Evolutionary conservation across 768 basidiomycete genomes (phyloP), one percentile per base, ranked within the genome.

Genomic region (Thelephora ganbajun): DNA sequence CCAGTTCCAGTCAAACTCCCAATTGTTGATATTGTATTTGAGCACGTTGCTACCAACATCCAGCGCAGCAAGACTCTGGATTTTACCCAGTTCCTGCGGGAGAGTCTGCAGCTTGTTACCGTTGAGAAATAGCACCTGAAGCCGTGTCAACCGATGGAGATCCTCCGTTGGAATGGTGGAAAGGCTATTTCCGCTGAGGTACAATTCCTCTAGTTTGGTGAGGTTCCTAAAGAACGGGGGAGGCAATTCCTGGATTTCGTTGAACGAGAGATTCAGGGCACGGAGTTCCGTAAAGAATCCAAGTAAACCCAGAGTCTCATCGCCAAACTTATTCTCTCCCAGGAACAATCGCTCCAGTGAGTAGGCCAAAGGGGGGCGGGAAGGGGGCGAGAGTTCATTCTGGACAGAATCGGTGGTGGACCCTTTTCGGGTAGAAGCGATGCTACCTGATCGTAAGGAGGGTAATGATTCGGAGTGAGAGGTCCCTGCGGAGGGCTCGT

Each of bases 1-100:
- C 94, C 96, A 97, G 61, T 99, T 98, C 93, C 93, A 98, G 65
- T 99, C 96, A 62, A 92, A 98, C 61, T 94, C 89, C 83, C 83
- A 92, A 58, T 99, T 99, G 55, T 89, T 86, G 55, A 96, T 91
- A 60, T 98, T 99, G 65, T 98, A 98, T 73, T 86, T 89, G 63
- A 99, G 69, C 46, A 79, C 63, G 61, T 99, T 99, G 61, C 83
- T 92, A 6, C 96, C 93, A 4, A 87, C 93, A 59, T 99, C 96
- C 54, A 99, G 70, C 30, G 85, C 77, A 46, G 72, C 75, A 57
- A 99, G 66, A 43, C 73, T 80, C 59, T 75, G 73, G 50, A 96
- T 75, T 59, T 89, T 88, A 35, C 80, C 82, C 43, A 99, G 62
- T 60, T 97, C 96, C 48, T 86, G 81, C 3, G 96, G 96, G 3